phyloP scores from a whole-genome alignment of 345 rosid species.

The Populus pruinosa region DNA sequence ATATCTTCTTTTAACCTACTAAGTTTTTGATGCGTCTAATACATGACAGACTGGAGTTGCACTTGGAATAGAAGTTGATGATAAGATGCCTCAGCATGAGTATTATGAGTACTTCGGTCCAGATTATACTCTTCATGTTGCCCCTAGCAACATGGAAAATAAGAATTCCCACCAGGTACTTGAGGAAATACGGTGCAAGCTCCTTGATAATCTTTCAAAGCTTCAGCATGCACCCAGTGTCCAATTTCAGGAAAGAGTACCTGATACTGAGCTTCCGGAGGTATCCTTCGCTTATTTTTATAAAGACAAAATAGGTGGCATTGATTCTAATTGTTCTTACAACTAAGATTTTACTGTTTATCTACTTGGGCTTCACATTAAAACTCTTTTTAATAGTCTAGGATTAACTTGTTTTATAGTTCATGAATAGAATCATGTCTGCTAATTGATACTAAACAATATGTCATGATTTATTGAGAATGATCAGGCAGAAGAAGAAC shows the following conservation, averaged over 20 bases:
- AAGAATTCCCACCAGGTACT: conserved; percentile 65
- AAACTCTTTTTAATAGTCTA: not conserved
- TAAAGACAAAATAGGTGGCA: not conserved
- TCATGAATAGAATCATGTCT: not conserved
- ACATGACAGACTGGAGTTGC: conserved; percentile 58
- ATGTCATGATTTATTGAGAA: conserved; percentile 8
- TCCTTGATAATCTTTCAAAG: conserved; percentile 83
- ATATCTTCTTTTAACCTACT: not conserved
- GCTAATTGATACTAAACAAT: conserved; percentile 6
- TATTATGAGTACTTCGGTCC: conserved; percentile 80
- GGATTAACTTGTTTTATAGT: not conserved
- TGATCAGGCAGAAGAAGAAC: conserved; percentile 68
- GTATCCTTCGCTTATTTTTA: conserved; percentile 6
- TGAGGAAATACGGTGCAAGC: conserved; percentile 73
- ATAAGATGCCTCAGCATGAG: conserved; percentile 80
- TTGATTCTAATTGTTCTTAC: not conserved
- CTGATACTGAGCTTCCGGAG: conserved; percentile 51
- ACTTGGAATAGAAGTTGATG: conserved; percentile 65
- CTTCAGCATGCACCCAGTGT: conserved; percentile 98
- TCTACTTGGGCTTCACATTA: not conserved
- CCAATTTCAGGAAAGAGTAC: conserved; percentile 83
- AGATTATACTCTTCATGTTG: conserved; percentile 66
- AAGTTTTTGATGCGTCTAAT: conserved; percentile 7
- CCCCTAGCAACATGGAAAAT: conserved; percentile 68
- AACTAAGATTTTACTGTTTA: not conserved